Base-by-base conservation (phyloP, 2,329 filamentous ascomycete genomes). In the Pyrenophora seminiperda region DNA sequence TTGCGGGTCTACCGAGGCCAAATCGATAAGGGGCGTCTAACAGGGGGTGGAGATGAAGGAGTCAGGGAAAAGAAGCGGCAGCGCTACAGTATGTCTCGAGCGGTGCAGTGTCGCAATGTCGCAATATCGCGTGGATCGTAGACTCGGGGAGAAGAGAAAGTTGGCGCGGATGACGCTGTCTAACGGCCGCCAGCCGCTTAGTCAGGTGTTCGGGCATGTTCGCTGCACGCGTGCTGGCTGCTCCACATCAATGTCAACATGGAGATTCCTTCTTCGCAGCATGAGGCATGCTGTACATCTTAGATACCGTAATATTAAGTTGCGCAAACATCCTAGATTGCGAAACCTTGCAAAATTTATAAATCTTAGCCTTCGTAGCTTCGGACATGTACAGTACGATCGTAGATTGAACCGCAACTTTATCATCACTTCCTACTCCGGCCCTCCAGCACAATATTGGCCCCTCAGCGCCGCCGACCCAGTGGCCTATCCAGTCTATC, bases 81-180 rank as follows among this genome's bases (percentile, higher is more conserved):
- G 38, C 20, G 44, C 41, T 42, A 40, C 24, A 46, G 48, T 41
- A 47, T 41, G 43, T 51, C 54, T 46, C 36, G 46, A 40, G 54
- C 43, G 41, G 48, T 46, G 46, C 49, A 50, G 52, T 46, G 46
- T 47, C 47, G 52, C 46, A 47, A 44, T 50, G 48, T 50, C 50
- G 45, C 50, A 46, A 53, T 54, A 49, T 60, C 54, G 58, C 55
- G 55, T 54, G 46, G 42, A 53, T 50, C 48, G 53, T 50, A 46
- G 19, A 33, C 24, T 42, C 39, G 47, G 17, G 17, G 18, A 41
- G 41, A 51, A 27, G 24, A 33, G 39, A 39, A 54, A 54, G 42
- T 47, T 53, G 58, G 51, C 47, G 54, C 54, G 33, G 50, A 47
- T 59, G 55, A 61, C 58, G 53, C 46, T 46, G 41, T 37, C 30